Evolutionary conservation across 192 early-diverging fungal species (phyloP).

Genomic region (Linnemannia schmuckeri): DNA sequence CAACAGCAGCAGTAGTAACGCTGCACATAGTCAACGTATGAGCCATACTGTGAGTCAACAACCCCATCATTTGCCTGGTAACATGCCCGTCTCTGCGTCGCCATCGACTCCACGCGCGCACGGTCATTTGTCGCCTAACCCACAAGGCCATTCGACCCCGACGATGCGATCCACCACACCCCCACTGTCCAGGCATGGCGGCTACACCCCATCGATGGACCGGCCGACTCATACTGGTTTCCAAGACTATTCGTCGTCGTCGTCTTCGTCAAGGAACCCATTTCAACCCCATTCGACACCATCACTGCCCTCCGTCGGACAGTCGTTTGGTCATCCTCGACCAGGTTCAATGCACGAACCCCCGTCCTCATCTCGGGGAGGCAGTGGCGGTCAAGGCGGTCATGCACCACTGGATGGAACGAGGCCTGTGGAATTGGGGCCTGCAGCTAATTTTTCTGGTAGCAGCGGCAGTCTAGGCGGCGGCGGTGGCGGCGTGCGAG

Average conservation of each 20-base stretch:
- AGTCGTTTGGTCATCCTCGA: not conserved
- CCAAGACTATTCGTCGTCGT: slow-evolving; percentile 8
- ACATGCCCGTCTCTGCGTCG: slow-evolving; percentile 17
- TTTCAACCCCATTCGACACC: slow-evolving; percentile 20
- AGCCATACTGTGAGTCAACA: slow-evolving; percentile 23
- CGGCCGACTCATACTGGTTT: slow-evolving; percentile 5
- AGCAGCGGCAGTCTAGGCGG: not conserved
- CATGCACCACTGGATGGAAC: not conserved
- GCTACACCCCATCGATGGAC: slow-evolving; percentile 11
- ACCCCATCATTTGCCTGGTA: slow-evolving; percentile 9
- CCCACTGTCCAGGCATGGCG: slow-evolving; percentile 21
- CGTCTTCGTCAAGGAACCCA: not conserved
- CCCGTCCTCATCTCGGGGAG: not conserved
- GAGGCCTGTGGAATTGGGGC: not conserved
- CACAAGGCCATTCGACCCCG: slow-evolving; percentile 14
- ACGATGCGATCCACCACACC: slow-evolving; percentile 28
- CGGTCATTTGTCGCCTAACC: slow-evolving; percentile 16
- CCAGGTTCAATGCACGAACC: not conserved
- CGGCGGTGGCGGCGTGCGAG: not conserved
- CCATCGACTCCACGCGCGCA: slow-evolving; percentile 13
- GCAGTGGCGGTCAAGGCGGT: not conserved
- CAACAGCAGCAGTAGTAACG: not conserved
- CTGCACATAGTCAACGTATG: not conserved
- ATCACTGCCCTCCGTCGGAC: not conserved
- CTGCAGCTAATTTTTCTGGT: not conserved